Percentiles rank a stretch among this genome's conserved stretches.
phyloP scores from a whole-genome alignment of 2,329 filamentous ascomycete genomes.

The Alternaria burnsii region DNA sequence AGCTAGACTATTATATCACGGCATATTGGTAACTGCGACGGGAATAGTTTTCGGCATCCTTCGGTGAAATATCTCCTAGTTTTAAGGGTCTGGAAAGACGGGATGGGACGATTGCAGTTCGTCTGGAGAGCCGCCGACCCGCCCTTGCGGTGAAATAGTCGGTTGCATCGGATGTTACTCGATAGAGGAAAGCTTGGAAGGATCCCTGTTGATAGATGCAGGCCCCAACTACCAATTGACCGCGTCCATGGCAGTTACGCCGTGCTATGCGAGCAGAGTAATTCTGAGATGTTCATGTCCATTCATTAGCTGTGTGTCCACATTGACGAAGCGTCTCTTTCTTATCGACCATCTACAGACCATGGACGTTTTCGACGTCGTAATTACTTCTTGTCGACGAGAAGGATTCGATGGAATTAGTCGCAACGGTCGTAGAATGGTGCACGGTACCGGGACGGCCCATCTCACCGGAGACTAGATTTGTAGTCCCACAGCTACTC shows the following conservation, averaged over 20 bases:
- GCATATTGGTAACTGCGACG: conserved; percentile 1
- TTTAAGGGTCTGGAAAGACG: conserved; percentile 1
- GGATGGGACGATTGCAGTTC: not conserved
- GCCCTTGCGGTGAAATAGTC: conserved; percentile 1
- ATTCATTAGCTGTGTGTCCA: not conserved
- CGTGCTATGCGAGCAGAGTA: not conserved
- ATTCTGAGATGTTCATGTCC: not conserved
- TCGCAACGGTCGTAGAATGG: not conserved
- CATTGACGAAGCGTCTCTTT: not conserved
- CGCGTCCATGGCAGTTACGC: not conserved
- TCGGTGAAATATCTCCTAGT: not conserved
- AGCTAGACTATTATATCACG: not conserved
- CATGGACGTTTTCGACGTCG: not conserved
- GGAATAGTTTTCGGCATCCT: not conserved
- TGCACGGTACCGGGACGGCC: conserved; percentile 1
- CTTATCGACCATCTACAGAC: not conserved
- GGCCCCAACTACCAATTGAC: not conserved
- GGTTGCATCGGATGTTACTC: not conserved
- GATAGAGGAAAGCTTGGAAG: not conserved
- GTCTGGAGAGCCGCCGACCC: conserved; percentile 10
- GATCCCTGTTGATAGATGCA: conserved; percentile 1
- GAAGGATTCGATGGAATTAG: not conserved
- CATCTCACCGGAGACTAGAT: conserved; percentile 11
- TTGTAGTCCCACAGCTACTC: not conserved
- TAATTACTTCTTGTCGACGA: not conserved